A percentile compares a stretch with the other conserved stretches of the same genome.
Conservation (phyloP, 2,329 filamentous ascomycete genomes). For the Verticillium dahliae region DNA sequence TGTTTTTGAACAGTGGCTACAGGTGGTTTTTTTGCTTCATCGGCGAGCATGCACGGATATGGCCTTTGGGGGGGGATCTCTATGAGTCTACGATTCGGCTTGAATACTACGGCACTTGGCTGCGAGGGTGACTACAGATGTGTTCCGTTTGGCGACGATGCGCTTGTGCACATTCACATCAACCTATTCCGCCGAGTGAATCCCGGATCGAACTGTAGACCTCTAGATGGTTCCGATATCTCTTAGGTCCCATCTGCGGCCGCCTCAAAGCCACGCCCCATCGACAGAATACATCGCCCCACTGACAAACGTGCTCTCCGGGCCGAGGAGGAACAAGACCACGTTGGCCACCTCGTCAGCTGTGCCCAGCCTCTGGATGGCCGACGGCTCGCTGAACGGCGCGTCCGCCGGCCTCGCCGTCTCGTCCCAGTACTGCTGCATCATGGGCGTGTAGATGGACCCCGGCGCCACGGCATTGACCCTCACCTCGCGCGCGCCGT, state of each 20-base stretch:
- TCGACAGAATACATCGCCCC: slow-evolving; percentile 18
- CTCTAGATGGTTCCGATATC: too few relatives aligned
- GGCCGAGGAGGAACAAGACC: slow-evolving; percentile 26
- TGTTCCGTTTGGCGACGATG: too few relatives aligned
- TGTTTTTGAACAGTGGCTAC: neutral
- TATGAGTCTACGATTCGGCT: neutral
- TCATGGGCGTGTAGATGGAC: slow-evolving; percentile 19
- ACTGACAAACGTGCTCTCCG: slow-evolving; percentile 27
- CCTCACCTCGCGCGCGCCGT: slow-evolving; percentile 32
- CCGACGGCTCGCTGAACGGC: neutral
- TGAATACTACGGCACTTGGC: neutral
- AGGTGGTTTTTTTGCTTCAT: neutral
- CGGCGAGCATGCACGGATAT: neutral
- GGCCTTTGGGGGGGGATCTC: neutral
- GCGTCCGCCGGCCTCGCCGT: neutral
- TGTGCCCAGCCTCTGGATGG: neutral
- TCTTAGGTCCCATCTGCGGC: neutral
- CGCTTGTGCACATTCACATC: too few relatives aligned
- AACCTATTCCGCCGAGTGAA: too few relatives aligned
- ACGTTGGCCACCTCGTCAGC: slow-evolving; percentile 23
- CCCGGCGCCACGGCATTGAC: slow-evolving; percentile 28
- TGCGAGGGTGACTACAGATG: too few relatives aligned
- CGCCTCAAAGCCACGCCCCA: neutral
- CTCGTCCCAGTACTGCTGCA: neutral
- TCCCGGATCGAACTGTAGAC: too few relatives aligned